A percentile compares a stretch with the other conserved stretches of the same genome.
phyloP scores from a whole-genome alignment of 805 yeast species.

The Lipomyces anomalus region DNA sequence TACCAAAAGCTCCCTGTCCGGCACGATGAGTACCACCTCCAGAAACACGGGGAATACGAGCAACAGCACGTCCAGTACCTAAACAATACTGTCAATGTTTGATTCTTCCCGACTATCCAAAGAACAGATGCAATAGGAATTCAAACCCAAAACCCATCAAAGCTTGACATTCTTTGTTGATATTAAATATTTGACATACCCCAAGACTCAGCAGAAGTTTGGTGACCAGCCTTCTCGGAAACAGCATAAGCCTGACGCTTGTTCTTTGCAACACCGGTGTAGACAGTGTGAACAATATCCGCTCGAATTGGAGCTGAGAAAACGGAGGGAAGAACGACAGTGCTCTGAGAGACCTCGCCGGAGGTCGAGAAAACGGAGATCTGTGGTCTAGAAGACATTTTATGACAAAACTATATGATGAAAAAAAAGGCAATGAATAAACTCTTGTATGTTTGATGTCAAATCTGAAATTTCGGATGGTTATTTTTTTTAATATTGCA shows the following conservation, averaged over 20 bases:
- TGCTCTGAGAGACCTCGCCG: slow-evolving; percentile 80
- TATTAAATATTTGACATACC: too few relatives aligned
- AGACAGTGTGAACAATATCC: slow-evolving; percentile 98
- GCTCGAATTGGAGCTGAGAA: slow-evolving; percentile 99
- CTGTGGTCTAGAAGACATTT: slow-evolving; percentile 15
- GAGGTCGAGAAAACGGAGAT: slow-evolving; percentile 85
- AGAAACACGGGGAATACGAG: slow-evolving; percentile 99
- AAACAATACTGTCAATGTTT: too few relatives aligned
- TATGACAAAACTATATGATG: background rate
- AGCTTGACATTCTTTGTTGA: too few relatives aligned
- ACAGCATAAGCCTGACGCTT: slow-evolving; percentile 99
- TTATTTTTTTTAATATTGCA: too few relatives aligned
- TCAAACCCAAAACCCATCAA: too few relatives aligned
- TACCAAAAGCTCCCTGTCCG: slow-evolving; percentile 99
- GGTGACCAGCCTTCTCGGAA: slow-evolving; percentile 98
- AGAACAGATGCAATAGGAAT: too few relatives aligned
- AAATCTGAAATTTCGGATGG: slow-evolving; percentile 2
- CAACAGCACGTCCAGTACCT: slow-evolving; percentile 99
- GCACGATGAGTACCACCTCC: slow-evolving; percentile 99
- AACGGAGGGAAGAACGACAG: slow-evolving; percentile 95
- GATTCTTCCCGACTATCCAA: too few relatives aligned
- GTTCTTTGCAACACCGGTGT: slow-evolving; percentile 98
- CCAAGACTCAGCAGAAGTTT: slow-evolving; percentile 99
- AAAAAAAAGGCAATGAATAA: background rate
- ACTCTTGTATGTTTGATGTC: background rate